These are phyloP conservation scores for Meyerozyma athensensis DNA, from an alignment of 1,139 yeast species.

Conservation along the genomic window DNA sequence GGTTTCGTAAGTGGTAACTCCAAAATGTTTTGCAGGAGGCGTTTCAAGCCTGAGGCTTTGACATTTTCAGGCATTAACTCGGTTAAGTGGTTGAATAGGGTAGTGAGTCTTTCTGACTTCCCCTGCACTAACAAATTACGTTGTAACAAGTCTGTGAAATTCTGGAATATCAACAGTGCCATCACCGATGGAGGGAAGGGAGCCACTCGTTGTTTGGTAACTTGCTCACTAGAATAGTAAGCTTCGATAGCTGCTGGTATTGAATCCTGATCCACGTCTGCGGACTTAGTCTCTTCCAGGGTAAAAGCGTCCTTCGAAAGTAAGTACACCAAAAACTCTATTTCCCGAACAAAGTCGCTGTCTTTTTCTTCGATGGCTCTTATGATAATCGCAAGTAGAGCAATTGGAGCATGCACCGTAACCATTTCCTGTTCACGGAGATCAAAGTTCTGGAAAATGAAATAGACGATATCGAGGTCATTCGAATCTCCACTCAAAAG, in stretches of 20 bases:
- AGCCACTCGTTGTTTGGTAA: neutral
- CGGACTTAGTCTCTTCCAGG: neutral
- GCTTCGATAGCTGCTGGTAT: slow-evolving; percentile 1
- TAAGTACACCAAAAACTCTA: slow-evolving; percentile 37
- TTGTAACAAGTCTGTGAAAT: neutral
- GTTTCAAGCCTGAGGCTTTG: neutral
- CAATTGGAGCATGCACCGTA: slow-evolving; percentile 68
- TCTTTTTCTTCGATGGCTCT: slow-evolving; percentile 6
- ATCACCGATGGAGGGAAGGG: neutral
- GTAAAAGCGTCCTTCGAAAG: slow-evolving; percentile 34
- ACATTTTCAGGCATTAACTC: neutral
- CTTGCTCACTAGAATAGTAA: slow-evolving; percentile 5
- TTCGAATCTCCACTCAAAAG: slow-evolving; percentile 18
- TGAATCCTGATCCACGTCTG: neutral
- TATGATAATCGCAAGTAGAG: slow-evolving; percentile 43
- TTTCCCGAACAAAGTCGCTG: slow-evolving; percentile 27
- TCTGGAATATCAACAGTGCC: neutral
- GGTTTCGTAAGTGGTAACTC: slow-evolving; percentile 13
- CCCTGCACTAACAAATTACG: neutral
- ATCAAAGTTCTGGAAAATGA: slow-evolving; percentile 61
- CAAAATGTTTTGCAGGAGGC: neutral
- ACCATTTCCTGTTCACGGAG: slow-evolving; percentile 84
- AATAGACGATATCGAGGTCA: slow-evolving; percentile 45
- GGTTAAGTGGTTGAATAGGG: neutral
- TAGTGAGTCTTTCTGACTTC: neutral